Evolutionary conservation across 495 filamentous ascomycete species (phyloP).

Genomic region (Venustampulla echinocandica): DNA sequence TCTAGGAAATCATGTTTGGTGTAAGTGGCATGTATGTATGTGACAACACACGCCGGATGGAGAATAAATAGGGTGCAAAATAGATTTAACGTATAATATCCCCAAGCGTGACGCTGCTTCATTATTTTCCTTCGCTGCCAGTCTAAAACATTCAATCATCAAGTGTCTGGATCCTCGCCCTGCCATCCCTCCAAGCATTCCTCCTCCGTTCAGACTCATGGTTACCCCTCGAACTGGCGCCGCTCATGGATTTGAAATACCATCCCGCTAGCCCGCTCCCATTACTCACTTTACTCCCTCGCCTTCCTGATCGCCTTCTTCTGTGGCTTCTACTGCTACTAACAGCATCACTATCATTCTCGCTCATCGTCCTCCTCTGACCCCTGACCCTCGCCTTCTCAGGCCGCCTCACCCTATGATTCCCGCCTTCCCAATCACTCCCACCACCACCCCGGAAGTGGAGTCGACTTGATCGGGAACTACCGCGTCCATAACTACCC

Average conservation of each 20-base stretch:
- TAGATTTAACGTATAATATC: too few relatives aligned
- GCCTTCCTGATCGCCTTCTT: neutral
- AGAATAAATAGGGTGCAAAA: too few relatives aligned
- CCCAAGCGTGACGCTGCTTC: too few relatives aligned
- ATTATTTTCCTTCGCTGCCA: neutral
- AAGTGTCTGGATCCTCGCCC: neutral
- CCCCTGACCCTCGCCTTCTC: neutral
- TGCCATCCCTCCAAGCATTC: neutral
- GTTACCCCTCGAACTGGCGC: neutral
- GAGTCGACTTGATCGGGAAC: too few relatives aligned
- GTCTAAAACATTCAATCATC: neutral
- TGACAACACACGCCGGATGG: too few relatives aligned
- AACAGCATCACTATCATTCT: neutral
- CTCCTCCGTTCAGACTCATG: neutral
- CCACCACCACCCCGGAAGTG: neutral
- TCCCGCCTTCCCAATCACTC: neutral
- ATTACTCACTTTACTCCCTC: neutral
- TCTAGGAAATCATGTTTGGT: too few relatives aligned
- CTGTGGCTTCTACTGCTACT: neutral
- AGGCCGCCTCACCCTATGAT: neutral
- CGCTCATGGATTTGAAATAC: neutral
- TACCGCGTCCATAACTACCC: neutral
- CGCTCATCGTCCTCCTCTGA: neutral
- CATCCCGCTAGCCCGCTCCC: too few relatives aligned
- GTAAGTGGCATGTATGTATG: too few relatives aligned